Percentiles rank a stretch among this genome's conserved stretches.
Conservation (phyloP, 495 filamentous ascomycete species). For the Friedmanniomyces simplex region DNA sequence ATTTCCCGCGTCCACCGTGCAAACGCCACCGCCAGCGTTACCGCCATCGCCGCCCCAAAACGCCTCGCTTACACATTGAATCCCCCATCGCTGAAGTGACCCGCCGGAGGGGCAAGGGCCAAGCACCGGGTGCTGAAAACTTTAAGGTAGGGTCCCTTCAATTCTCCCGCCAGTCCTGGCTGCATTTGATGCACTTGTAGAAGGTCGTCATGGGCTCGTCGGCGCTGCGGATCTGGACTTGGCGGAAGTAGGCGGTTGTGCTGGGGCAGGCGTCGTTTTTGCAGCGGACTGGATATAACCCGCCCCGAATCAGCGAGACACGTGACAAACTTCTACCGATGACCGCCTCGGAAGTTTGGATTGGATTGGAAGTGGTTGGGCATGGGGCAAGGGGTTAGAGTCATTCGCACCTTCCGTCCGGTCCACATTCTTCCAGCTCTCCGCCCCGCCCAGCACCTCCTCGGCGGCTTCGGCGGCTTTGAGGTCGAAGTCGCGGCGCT, state of each 20-base stretch:
- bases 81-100: too few species aligned
- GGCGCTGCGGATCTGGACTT: constrained; percentile 94
- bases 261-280: constrained; percentile 63
- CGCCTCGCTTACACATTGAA: too few species aligned
- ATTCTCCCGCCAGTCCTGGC: constrained; percentile 16
- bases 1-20: too few species aligned
- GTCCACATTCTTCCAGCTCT: constrained; percentile 83
- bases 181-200: constrained; percentile 47
- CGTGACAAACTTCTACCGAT: too few species aligned
- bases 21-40: too few species aligned
- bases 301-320: too few species aligned
- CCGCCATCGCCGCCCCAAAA: neutral
- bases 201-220: constrained; percentile 98
- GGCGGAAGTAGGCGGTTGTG: constrained; percentile 78
- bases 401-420: constrained; percentile 57
- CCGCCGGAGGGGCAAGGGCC: too few species aligned
- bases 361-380: neutral
- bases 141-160: neutral
- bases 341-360: too few species aligned
- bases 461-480: constrained; percentile 68
- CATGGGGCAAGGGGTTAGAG: too few species aligned
- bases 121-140: neutral
- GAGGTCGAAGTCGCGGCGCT: constrained; percentile 28
- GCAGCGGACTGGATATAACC: constrained; percentile 54
- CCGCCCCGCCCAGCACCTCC: constrained; percentile 79